phyloP scores from a whole-genome alignment of 2,329 filamentous ascomycete species.

The Fonsecaea pedrosoi region DNA sequence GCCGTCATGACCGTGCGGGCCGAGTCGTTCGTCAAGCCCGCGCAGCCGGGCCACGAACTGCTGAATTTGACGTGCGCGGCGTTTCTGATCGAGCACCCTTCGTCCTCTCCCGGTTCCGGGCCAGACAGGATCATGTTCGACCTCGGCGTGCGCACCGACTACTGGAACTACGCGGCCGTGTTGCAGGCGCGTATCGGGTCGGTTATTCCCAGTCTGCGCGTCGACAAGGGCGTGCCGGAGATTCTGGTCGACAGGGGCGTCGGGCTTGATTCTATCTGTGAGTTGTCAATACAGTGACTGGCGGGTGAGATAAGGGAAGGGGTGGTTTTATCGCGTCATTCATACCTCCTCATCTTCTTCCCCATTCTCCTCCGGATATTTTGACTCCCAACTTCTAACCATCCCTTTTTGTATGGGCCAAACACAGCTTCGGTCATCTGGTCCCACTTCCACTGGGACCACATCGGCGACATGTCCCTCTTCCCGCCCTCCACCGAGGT shows the following conservation, averaged over 20 bases:
- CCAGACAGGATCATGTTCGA: slow-evolving; percentile 42
- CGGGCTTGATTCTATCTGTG: slow-evolving; percentile 29
- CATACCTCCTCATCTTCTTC: too few species aligned
- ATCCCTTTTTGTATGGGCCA: neutral
- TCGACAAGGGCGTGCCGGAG: slow-evolving; percentile 32
- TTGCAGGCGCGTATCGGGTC: slow-evolving; percentile 25
- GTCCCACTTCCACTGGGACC: slow-evolving; percentile 49
- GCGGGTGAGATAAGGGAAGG: too few species aligned
- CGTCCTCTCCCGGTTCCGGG: slow-evolving; percentile 4
- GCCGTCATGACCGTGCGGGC: slow-evolving; percentile 29
- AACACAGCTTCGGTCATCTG: slow-evolving; percentile 40
- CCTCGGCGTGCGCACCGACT: slow-evolving; percentile 45
- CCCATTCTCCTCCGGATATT: too few species aligned
- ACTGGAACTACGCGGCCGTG: slow-evolving; percentile 35
- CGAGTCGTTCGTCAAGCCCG: slow-evolving; percentile 30
- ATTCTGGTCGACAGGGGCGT: slow-evolving; percentile 34
- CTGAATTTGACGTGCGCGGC: slow-evolving; percentile 28
- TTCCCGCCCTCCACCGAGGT: slow-evolving; percentile 58
- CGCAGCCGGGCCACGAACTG: slow-evolving; percentile 26
- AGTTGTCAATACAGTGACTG: slow-evolving; percentile 4
- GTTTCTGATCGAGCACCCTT: slow-evolving; percentile 32
- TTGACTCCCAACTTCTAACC: too few species aligned
- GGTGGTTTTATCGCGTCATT: too few species aligned
- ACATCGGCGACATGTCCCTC: slow-evolving; percentile 57
- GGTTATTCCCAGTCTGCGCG: slow-evolving; percentile 35